Conservation (phyloP, 1,284 basidiomycete species). For the Quambalaria eucalypti region DNA sequence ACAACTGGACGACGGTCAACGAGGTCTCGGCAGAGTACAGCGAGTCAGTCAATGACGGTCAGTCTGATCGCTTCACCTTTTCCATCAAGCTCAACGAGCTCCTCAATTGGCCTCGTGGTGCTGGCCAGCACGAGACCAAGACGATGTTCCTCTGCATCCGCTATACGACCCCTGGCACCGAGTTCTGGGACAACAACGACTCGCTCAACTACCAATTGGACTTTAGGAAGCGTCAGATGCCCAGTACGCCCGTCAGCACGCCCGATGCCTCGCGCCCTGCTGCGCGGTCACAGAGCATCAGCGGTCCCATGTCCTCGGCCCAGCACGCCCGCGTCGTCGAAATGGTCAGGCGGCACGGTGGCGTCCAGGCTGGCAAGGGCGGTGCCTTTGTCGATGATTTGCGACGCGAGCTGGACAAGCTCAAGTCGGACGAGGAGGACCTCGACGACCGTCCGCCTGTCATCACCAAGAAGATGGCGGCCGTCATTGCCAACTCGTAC, state of each 20-base stretch:
- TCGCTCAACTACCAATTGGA: constrained; percentile 68
- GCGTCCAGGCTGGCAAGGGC: constrained; percentile 40
- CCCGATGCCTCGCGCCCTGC: neutral
- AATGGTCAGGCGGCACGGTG: constrained; percentile 28
- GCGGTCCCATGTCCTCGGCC: constrained; percentile 1
- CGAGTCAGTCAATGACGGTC: constrained; percentile 55
- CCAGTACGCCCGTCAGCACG: constrained; percentile 8
- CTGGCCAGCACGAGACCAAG: constrained; percentile 66
- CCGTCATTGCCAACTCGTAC: neutral
- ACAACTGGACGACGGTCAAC: constrained; percentile 88
- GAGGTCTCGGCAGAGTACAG: constrained; percentile 75
- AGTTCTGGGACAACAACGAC: constrained; percentile 84
- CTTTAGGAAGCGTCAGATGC: constrained; percentile 40
- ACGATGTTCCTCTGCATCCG: constrained; percentile 71
- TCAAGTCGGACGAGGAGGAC: constrained; percentile 51
- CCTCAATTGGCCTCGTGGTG: constrained; percentile 40
- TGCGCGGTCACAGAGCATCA: neutral
- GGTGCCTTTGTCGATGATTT: constrained; percentile 48
- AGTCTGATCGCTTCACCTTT: constrained; percentile 58
- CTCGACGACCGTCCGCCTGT: constrained; percentile 17
- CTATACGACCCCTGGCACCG: constrained; percentile 65
- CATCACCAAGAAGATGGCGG: neutral
- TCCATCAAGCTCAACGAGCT: constrained; percentile 53
- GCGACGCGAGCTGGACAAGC: constrained; percentile 50
- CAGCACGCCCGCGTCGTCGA: constrained; percentile 24